These are phyloP conservation scores for Solanum piurae DNA, from an alignment of 257 asterid genomes.

Conservation along the genomic window DNA sequence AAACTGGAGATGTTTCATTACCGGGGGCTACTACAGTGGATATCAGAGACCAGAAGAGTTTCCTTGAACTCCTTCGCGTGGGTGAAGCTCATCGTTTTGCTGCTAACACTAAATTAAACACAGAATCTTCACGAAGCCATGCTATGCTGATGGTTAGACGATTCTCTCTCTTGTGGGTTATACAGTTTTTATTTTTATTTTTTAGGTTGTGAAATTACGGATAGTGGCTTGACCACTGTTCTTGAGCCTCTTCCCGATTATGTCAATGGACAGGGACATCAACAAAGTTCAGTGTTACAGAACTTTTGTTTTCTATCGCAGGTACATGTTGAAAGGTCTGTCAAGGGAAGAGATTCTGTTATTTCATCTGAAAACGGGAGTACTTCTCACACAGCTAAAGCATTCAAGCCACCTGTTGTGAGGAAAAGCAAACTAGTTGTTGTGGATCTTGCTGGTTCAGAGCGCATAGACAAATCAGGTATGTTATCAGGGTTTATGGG, in stretches of 20 bases:
- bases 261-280: background rate
- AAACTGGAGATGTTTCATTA: conserved; percentile 74
- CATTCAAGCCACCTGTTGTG: conserved; percentile 57
- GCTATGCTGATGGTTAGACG: conserved; percentile 70
- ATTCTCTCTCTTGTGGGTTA: background rate
- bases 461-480: conserved; percentile 82
- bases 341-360: conserved; percentile 52
- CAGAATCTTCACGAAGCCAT: conserved; percentile 94
- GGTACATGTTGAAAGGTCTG: conserved; percentile 64
- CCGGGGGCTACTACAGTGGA: conserved; percentile 72
- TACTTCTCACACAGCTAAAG: conserved; percentile 32
- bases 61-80: conserved; percentile 49
- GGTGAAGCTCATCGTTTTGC: conserved; percentile 90
- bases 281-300: background rate
- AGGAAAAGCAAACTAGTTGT: conserved; percentile 72
- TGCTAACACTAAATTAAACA: conserved; percentile 74
- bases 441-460: conserved; percentile 97
- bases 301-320: conserved; percentile 10
- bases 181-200: background rate
- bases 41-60: conserved; percentile 60
- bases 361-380: conserved; percentile 45
- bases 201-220: background rate
- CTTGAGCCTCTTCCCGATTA: background rate
- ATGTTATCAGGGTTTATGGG: background rate
- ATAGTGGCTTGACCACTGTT: background rate